phyloP scores from a whole-genome alignment of 2,329 filamentous ascomycete species.

The Penicillium glabrum region DNA sequence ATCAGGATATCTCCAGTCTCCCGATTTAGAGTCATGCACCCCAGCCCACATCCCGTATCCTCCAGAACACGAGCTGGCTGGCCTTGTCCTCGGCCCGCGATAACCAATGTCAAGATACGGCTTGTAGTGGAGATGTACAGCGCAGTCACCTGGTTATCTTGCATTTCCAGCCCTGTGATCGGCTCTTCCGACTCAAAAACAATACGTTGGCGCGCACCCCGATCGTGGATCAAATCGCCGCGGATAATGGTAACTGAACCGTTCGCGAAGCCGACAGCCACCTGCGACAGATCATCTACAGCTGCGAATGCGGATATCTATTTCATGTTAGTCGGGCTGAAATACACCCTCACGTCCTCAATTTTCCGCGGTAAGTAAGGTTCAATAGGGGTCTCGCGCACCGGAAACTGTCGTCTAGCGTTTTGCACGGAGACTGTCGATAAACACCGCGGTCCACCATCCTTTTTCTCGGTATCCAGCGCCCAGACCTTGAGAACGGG shows the following conservation, averaged over 20 bases:
- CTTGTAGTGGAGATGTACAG: conserved; percentile 91
- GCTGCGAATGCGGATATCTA: conserved; percentile 79
- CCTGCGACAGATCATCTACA: conserved; percentile 83
- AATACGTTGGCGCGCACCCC: conserved; percentile 88
- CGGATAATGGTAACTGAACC: conserved; percentile 90
- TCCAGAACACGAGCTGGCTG: conserved; percentile 86
- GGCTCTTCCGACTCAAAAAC: conserved; percentile 97
- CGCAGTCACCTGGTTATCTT: conserved; percentile 64
- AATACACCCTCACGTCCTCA: no score
- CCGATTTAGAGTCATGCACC: conserved; percentile 87
- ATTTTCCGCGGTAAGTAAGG: not conserved
- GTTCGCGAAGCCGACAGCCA: conserved; percentile 94
- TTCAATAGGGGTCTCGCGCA: conserved; percentile 39
- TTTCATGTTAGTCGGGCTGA: not conserved
- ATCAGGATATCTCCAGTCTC: conserved; percentile 82
- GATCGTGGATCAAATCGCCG: conserved; percentile 91
- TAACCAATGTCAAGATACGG: conserved; percentile 79
- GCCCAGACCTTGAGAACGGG: conserved; percentile 97
- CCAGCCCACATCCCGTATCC: conserved; percentile 85
- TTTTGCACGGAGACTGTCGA: conserved; percentile 86
- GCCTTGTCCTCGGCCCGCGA: conserved; percentile 85
- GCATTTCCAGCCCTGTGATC: conserved; percentile 84
- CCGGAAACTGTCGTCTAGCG: conserved; percentile 88
- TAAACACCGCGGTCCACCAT: conserved; percentile 80
- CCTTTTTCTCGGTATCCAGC: conserved; percentile 93